Percentiles rank a stretch among this genome's conserved stretches.
Evolutionary conservation across 768 basidiomycete genomes (phyloP).

Genomic region (Amanita pseudoporphyria): DNA sequence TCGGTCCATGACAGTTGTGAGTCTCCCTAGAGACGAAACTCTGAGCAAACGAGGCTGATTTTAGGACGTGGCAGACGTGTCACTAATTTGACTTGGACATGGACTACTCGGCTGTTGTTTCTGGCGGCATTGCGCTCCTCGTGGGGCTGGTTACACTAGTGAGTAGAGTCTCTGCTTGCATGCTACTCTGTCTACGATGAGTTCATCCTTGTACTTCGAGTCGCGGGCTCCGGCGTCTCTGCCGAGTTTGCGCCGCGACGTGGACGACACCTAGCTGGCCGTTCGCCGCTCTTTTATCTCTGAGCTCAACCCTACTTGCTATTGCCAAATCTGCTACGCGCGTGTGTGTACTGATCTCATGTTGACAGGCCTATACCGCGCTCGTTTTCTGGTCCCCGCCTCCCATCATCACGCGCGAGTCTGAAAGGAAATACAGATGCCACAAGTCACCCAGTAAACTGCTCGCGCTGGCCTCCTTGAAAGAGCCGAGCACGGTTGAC

Average conservation of each 20-base stretch:
- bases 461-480: constrained; percentile 44
- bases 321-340: too few species aligned
- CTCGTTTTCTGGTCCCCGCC: constrained; percentile 71
- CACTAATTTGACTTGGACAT: neutral
- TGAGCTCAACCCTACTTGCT: constrained; percentile 23
- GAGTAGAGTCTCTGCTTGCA: constrained; percentile 16
- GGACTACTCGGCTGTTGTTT: constrained; percentile 21
- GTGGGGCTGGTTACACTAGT: constrained; percentile 26
- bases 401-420: constrained; percentile 48
- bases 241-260: constrained; percentile 54
- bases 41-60: constrained; percentile 8
- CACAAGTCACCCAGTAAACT: constrained; percentile 42
- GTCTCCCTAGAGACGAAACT: neutral
- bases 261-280: constrained; percentile 59
- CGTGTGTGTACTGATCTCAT: constrained; percentile 7
- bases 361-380: constrained; percentile 51
- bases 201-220: constrained; percentile 98
- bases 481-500: constrained; percentile 52
- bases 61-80: neutral
- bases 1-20: constrained; percentile 2
- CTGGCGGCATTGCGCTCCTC: constrained; percentile 24
- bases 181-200: constrained; percentile 13
- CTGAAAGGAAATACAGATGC: constrained; percentile 64
- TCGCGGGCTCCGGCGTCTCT: constrained; percentile 52
- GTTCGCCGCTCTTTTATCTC: constrained; percentile 18